Percentiles rank a stretch among this genome's conserved stretches.
Evolutionary conservation across 495 filamentous ascomycete species (phyloP).

Genomic region (Aspergillus carlsbadensis): DNA sequence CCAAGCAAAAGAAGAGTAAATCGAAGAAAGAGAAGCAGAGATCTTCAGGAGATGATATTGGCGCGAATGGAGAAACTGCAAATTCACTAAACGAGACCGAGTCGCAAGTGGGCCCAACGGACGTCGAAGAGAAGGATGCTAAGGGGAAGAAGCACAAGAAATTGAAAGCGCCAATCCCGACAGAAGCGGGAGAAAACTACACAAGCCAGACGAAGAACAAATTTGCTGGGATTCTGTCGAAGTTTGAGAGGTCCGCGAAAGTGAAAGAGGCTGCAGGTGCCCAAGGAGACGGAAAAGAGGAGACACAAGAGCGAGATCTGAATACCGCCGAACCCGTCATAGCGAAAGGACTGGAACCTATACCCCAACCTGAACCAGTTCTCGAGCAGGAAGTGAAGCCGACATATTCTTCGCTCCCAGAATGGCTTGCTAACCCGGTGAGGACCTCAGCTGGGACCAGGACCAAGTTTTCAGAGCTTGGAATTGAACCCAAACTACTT

Average conservation of each 20-base stretch:
- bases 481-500: slow-evolving; percentile 53
- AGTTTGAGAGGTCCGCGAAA: slow-evolving; percentile 45
- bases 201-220: slow-evolving; percentile 31
- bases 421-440: slow-evolving; percentile 76
- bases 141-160: slow-evolving; percentile 3
- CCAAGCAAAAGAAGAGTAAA: slow-evolving; percentile 27
- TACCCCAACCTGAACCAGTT: slow-evolving; percentile 71
- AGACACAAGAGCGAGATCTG: slow-evolving; percentile 21
- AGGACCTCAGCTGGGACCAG: slow-evolving; percentile 56
- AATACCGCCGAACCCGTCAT: slow-evolving; percentile 39
- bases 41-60: slow-evolving; percentile 16
- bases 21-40: slow-evolving; percentile 30
- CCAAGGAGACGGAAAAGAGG: slow-evolving; percentile 23
- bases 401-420: slow-evolving; percentile 47
- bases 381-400: slow-evolving; percentile 49
- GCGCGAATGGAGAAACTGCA: slow-evolving; percentile 19
- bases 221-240: slow-evolving; percentile 44
- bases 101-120: slow-evolving; percentile 11
- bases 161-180: neutral
- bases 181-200: slow-evolving; percentile 16
- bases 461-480: slow-evolving; percentile 61
- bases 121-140: neutral
- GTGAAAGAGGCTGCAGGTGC: slow-evolving; percentile 30
- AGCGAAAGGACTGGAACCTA: slow-evolving; percentile 67
- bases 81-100: slow-evolving; percentile 16